A percentile compares a stretch with the other conserved stretches of the same genome.
Conservation (phyloP, 352 stramenopile genomes). For the Globisporangium heterothallicum region DNA sequence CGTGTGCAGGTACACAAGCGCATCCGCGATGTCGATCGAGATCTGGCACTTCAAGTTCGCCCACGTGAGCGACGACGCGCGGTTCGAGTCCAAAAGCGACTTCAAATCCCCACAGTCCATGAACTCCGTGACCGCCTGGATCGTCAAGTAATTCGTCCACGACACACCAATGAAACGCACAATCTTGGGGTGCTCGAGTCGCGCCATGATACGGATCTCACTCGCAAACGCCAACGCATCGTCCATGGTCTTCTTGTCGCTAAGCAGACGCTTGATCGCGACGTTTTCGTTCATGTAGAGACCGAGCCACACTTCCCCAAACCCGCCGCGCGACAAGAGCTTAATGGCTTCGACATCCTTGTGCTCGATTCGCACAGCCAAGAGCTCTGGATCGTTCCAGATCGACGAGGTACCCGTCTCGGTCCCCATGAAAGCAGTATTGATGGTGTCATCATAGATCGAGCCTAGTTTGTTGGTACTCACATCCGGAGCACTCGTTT, state of each 20-base stretch:
- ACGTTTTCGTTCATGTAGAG: constrained; percentile 62
- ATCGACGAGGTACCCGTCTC: constrained; percentile 49
- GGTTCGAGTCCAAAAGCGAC: constrained; percentile 35
- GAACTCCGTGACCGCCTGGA: constrained; percentile 61
- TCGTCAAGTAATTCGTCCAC: constrained; percentile 54
- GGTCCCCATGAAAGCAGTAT: constrained; percentile 25
- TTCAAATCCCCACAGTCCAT: constrained; percentile 67
- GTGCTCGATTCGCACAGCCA: constrained; percentile 55
- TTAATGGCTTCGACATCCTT: constrained; percentile 48
- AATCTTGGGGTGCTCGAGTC: constrained; percentile 62
- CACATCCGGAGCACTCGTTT: not conserved
- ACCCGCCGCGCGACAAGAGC: constrained; percentile 54
- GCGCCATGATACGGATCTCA: constrained; percentile 53
- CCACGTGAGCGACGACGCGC: constrained; percentile 41
- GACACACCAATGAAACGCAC: constrained; percentile 64
- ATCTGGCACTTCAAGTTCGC: constrained; percentile 59
- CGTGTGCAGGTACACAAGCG: constrained; percentile 67
- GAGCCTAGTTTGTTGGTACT: constrained; percentile 16
- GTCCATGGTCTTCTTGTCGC: constrained; percentile 48
- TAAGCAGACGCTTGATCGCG: constrained; percentile 55
- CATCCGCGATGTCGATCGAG: constrained; percentile 57
- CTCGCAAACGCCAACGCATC: constrained; percentile 52
- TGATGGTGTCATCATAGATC: not conserved
- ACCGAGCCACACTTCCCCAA: constrained; percentile 66
- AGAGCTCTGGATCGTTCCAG: constrained; percentile 58